phyloP scores from a whole-genome alignment of 768 basidiomycete genomes.

The Suillus hirtellus region DNA sequence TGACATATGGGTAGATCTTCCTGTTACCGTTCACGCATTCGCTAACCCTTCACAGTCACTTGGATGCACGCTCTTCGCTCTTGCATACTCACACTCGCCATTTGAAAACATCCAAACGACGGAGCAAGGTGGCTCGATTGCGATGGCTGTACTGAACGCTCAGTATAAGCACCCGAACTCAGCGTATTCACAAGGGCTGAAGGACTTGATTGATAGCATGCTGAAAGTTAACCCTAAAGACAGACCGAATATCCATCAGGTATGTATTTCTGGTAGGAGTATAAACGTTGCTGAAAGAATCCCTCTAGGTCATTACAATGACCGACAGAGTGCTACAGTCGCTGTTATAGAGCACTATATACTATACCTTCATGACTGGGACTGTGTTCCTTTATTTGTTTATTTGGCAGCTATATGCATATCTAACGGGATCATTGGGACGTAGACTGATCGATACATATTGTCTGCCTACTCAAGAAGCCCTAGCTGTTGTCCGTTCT shows the following conservation, averaged over 20 bases:
- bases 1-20: constrained; percentile 82
- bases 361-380: background rate
- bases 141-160: constrained; percentile 95
- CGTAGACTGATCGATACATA: background rate
- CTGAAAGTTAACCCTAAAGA: constrained; percentile 80
- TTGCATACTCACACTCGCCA: constrained; percentile 94
- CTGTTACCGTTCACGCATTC: background rate
- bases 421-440: background rate
- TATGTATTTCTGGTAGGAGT: constrained; percentile 31
- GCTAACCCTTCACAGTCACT: constrained; percentile 63
- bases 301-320: constrained; percentile 58
- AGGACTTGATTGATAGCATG: constrained; percentile 81
- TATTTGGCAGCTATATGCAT: constrained; percentile 3
- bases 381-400: background rate
- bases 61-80: constrained; percentile 91
- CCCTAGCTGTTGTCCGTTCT: background rate
- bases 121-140: constrained; percentile 94
- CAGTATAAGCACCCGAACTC: constrained; percentile 88
- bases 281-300: constrained; percentile 10
- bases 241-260: constrained; percentile 85
- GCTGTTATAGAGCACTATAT: constrained; percentile 40
- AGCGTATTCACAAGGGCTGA: constrained; percentile 83
- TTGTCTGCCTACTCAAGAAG: background rate
- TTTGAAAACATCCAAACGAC: constrained; percentile 93
- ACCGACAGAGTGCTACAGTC: constrained; percentile 66